Evolutionary conservation across 768 basidiomycete genomes (phyloP).

Genomic region (Scleroderma bovista): DNA sequence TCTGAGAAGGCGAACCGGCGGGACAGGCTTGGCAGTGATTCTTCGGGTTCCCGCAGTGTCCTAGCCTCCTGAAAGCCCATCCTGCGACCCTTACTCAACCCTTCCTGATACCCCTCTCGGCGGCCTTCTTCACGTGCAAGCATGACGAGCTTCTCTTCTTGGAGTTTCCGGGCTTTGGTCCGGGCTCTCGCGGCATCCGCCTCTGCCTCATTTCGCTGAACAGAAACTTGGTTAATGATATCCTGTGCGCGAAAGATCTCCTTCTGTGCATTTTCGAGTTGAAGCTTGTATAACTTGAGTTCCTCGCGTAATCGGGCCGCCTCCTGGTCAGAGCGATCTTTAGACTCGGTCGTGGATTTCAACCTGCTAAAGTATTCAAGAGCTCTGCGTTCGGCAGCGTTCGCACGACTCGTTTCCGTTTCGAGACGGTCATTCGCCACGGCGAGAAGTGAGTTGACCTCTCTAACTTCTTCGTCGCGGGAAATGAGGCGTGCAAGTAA

Average conservation of each 20-base stretch:
- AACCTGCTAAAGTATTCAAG: slow-evolving; percentile 40
- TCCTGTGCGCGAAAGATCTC: slow-evolving; percentile 40
- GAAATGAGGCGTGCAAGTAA: slow-evolving; percentile 27
- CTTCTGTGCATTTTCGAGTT: slow-evolving; percentile 40
- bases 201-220: slow-evolving; percentile 41
- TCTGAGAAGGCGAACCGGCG: slow-evolving; percentile 7
- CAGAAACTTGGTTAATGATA: slow-evolving; percentile 37
- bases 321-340: slow-evolving; percentile 35
- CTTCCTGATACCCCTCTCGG: slow-evolving; percentile 37
- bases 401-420: slow-evolving; percentile 37
- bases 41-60: slow-evolving; percentile 4
- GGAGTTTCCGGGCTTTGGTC: slow-evolving; percentile 38
- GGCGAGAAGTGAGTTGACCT: slow-evolving; percentile 22
- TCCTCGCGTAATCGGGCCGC: slow-evolving; percentile 35
- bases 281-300: slow-evolving; percentile 40
- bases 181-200: slow-evolving; percentile 40
- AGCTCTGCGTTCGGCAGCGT: slow-evolving; percentile 42
- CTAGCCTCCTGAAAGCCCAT: slow-evolving; percentile 27
- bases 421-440: slow-evolving; percentile 32
- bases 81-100: slow-evolving; percentile 30
- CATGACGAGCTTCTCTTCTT: slow-evolving; percentile 37
- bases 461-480: slow-evolving; percentile 26
- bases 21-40: slow-evolving; percentile 6
- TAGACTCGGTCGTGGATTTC: slow-evolving; percentile 35
- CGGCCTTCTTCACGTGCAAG: slow-evolving; percentile 41